Conservation (phyloP, 2,329 filamentous ascomycete genomes). For the Aspergillus pseudonomiae region DNA sequence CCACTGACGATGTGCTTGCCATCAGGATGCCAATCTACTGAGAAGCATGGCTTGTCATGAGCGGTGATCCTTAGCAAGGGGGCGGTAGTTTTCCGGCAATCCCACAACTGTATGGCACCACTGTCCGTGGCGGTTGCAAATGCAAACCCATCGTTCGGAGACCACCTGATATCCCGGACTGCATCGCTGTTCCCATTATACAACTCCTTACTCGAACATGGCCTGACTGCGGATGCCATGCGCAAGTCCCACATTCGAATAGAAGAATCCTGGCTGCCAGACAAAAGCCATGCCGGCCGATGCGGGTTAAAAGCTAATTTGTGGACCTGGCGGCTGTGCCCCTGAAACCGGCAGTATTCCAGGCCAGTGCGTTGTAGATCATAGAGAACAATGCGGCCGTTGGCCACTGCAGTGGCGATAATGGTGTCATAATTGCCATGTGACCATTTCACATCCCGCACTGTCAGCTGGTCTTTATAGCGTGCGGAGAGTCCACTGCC, state of each 20-base stretch:
- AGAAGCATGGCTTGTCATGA: slow-evolving; percentile 62
- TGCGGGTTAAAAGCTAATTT: slow-evolving; percentile 67
- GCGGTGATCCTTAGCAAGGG: slow-evolving; percentile 64
- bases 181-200: slow-evolving; percentile 63
- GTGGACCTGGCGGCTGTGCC: slow-evolving; percentile 68
- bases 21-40: slow-evolving; percentile 69
- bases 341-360: slow-evolving; percentile 64
- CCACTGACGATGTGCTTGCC: slow-evolving; percentile 66
- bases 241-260: slow-evolving; percentile 68
- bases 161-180: slow-evolving; percentile 67
- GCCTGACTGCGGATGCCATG: slow-evolving; percentile 54
- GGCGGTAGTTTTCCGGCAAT: slow-evolving; percentile 59
- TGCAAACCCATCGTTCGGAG: slow-evolving; percentile 62
- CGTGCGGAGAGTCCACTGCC: slow-evolving; percentile 49
- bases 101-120: slow-evolving; percentile 66
- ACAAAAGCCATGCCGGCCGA: slow-evolving; percentile 61
- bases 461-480: slow-evolving; percentile 62
- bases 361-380: slow-evolving; percentile 64
- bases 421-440: slow-evolving; percentile 62
- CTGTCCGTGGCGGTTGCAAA: slow-evolving; percentile 68
- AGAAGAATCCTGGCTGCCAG: slow-evolving; percentile 66
- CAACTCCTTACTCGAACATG: slow-evolving; percentile 57
- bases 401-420: slow-evolving; percentile 66
- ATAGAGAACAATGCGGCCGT: slow-evolving; percentile 67
- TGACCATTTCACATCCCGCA: slow-evolving; percentile 70